A percentile compares a stretch with the other conserved stretches of the same genome.
phyloP scores from a whole-genome alignment of 441 rosid species.

The Cnidoscolus chayamansa region DNA sequence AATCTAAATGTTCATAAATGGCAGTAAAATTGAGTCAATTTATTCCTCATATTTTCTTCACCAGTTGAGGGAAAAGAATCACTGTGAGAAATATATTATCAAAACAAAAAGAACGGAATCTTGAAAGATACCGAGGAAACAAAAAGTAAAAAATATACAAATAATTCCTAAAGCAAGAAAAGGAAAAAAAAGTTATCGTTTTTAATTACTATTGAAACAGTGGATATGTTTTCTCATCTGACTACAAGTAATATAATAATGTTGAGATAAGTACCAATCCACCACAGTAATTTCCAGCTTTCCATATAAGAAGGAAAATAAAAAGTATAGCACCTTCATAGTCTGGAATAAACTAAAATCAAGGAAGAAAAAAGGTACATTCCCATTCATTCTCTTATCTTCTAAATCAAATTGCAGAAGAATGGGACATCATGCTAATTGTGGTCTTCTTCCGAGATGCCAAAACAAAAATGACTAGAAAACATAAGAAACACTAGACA shows the following conservation, averaged over 20 bases:
- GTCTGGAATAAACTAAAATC: conserved; percentile 20
- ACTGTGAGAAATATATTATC: too few species aligned
- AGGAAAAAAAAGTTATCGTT: neutral
- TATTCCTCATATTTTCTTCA: neutral
- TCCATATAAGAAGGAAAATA: conserved; percentile 15
- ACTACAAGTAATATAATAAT: neutral
- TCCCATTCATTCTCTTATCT: neutral
- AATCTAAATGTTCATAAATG: neutral
- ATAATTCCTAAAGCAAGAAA: neutral
- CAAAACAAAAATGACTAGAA: neutral
- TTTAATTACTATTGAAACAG: neutral
- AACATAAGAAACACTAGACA: neutral
- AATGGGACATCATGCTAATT: neutral
- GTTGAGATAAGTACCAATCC: conserved; percentile 30
- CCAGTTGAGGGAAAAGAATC: neutral
- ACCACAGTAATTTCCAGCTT: conserved; percentile 22
- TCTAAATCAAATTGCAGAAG: conserved; percentile 6
- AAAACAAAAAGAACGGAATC: neutral
- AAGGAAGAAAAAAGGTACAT: conserved; percentile 6
- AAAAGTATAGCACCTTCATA: conserved; percentile 11
- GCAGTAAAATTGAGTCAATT: neutral
- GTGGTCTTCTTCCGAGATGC: neutral
- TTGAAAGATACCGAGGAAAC: neutral
- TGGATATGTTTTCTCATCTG: neutral
- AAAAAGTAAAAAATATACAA: neutral